Base-by-base conservation (phyloP, 108 stramenopile genomes). In the Nannochloropsis salina region DNA sequence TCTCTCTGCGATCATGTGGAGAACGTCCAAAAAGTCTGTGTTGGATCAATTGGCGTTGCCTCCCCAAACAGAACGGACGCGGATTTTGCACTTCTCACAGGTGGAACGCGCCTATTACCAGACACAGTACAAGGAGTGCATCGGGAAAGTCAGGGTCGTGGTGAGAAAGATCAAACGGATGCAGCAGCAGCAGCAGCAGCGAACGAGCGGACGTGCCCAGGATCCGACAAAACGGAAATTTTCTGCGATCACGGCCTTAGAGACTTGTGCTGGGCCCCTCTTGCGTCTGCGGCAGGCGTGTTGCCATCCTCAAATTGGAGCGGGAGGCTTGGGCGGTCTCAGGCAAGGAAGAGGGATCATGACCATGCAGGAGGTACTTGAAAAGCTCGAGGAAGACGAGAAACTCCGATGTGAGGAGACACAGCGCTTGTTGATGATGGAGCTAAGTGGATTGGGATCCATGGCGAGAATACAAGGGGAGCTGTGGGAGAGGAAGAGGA, bases 241-340 rank as follows among this genome's bases (percentile, higher is more conserved):
- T 1, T 61, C 51, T 10, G 81, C 40, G 22, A 41, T 8, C 21
- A 40, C 81, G 11, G 81, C 81, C 8, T 40, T 81, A 40, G 81
- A 41, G 81, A 41, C 6, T n/a, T 22, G 40, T 11, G 81, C 81
- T 5, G 81, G 22, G 8, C 81, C 85, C n/a, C 44, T 89, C 18
- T 42, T 89, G 12, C 42, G 45, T 41, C 83, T 89, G 41, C 51
- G 88, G 18, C 88, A 89, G 80, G 88, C 88, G 11, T 89, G 88
- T 82, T 89, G 88, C 44, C 88, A 89, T 83, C 88, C 88, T 11
- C 81, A 84, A 9, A 85, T 88, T 21, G 88, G 88, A 9, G 82
- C 80, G 42, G 88, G 84, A 0, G 88, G 88, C 1, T 22, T 22
- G 22, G 81, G 81, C 11, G 81, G 81, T 3, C 12, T 22, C 5